Percentiles rank a stretch among this genome's conserved stretches.
Conservation (phyloP, 768 basidiomycete species). For the Auriculariales sp. region DNA sequence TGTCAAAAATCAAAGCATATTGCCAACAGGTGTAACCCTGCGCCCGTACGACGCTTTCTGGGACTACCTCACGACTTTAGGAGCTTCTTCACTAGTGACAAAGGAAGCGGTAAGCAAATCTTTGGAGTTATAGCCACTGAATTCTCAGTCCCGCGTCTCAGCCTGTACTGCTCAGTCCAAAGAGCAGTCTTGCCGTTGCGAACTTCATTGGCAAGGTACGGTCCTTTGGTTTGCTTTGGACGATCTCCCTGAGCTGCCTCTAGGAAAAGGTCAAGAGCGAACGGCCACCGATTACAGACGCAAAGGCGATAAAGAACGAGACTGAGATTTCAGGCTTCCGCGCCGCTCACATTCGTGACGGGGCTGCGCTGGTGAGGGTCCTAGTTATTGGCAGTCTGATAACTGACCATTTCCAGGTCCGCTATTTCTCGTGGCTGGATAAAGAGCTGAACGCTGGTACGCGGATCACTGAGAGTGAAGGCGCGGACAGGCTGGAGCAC, state of each 20-base stretch:
- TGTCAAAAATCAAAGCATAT: slow-evolving; percentile 27
- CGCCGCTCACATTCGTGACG: slow-evolving; percentile 78
- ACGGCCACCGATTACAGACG: slow-evolving; percentile 61
- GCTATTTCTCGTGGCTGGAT: slow-evolving; percentile 94
- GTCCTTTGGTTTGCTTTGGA: neutral
- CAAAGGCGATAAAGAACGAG: slow-evolving; percentile 69
- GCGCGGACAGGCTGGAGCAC: slow-evolving; percentile 60
- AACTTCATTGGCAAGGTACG: slow-evolving; percentile 59
- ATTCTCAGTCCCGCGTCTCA: slow-evolving; percentile 13
- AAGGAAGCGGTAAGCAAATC: slow-evolving; percentile 15
- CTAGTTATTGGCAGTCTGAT: neutral
- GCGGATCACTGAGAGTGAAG: slow-evolving; percentile 61
- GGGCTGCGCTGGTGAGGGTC: slow-evolving; percentile 46
- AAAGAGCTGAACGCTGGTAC: slow-evolving; percentile 53
- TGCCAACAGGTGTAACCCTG: slow-evolving; percentile 31
- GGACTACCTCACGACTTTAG: slow-evolving; percentile 40
- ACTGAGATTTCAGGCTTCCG: slow-evolving; percentile 85
- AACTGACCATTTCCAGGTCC: slow-evolving; percentile 19
- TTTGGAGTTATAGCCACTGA: neutral
- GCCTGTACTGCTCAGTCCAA: slow-evolving; percentile 66
- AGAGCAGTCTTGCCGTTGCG: slow-evolving; percentile 68
- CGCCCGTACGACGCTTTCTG: slow-evolving; percentile 58
- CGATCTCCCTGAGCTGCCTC: neutral
- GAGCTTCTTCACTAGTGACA: slow-evolving; percentile 18
- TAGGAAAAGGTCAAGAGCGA: slow-evolving; percentile 47